Conservation (phyloP, 169 alveolate genomes). For the Cryptosporidium sp. region DNA sequence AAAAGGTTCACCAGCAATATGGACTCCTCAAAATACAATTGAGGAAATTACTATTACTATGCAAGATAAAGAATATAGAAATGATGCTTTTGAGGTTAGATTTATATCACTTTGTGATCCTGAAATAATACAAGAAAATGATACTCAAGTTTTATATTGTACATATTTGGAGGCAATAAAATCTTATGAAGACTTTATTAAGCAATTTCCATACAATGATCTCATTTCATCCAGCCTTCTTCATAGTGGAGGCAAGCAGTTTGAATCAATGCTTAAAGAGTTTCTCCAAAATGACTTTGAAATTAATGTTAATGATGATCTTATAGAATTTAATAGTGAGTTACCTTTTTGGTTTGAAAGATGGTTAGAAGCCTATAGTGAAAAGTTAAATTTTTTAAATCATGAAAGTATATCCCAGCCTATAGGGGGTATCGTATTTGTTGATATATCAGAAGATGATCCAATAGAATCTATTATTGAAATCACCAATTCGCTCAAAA, state of each 20-base stretch:
- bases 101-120: slow-evolving; percentile 56
- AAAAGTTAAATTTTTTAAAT: slow-evolving; percentile 12
- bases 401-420: slow-evolving; percentile 61
- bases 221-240: slow-evolving; percentile 2
- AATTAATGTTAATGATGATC: background rate
- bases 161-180: background rate
- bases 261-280: slow-evolving; percentile 46
- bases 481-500: slow-evolving; percentile 34
- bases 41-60: slow-evolving; percentile 17
- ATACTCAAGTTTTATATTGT: background rate
- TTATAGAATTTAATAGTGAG: background rate
- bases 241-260: slow-evolving; percentile 10
- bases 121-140: background rate
- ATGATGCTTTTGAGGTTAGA: slow-evolving; percentile 29
- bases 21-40: slow-evolving; percentile 44
- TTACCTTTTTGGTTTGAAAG: slow-evolving; percentile 70
- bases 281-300: slow-evolving; percentile 12
- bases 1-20: background rate
- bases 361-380: slow-evolving; percentile 41
- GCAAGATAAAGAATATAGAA: background rate
- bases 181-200: slow-evolving; percentile 38
- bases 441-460: slow-evolving; percentile 50
- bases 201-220: slow-evolving; percentile 46
- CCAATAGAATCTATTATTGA: slow-evolving; percentile 48
- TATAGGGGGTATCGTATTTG: slow-evolving; percentile 70